Conservation (phyloP, 2,329 filamentous ascomycete species). For the Colletotrichum sp. region DNA sequence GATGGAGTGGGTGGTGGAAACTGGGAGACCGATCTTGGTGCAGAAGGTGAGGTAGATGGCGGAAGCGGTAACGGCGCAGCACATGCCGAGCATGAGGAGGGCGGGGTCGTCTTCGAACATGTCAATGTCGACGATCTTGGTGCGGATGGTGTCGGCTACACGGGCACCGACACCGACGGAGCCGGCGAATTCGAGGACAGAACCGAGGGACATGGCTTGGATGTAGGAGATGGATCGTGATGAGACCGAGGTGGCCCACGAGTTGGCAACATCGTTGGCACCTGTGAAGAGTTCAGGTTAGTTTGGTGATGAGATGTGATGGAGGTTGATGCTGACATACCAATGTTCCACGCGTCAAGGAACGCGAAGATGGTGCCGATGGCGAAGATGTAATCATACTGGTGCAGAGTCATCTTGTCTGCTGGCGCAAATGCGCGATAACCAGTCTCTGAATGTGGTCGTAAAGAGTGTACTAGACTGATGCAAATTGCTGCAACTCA, state of each 20-base stretch:
- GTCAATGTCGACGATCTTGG: slow-evolving; percentile 44
- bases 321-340: slow-evolving; percentile 31
- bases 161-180: slow-evolving; percentile 52
- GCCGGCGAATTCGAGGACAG: slow-evolving; percentile 53
- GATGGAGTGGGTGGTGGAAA: slow-evolving; percentile 52
- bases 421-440: background rate
- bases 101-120: slow-evolving; percentile 43
- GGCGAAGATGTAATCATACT: slow-evolving; percentile 69
- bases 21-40: slow-evolving; percentile 35
- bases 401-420: slow-evolving; percentile 38
- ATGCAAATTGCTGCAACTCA: background rate
- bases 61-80: slow-evolving; percentile 39
- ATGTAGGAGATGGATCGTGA: slow-evolving; percentile 60
- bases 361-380: slow-evolving; percentile 69
- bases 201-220: slow-evolving; percentile 51
- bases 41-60: slow-evolving; percentile 47
- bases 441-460: background rate
- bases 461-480: background rate
- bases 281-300: background rate
- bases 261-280: slow-evolving; percentile 64
- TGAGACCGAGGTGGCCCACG: slow-evolving; percentile 66
- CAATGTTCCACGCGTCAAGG: slow-evolving; percentile 71
- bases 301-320: background rate
- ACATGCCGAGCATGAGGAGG: slow-evolving; percentile 46
- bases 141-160: slow-evolving; percentile 52